phyloP scores from a whole-genome alignment of 495 filamentous ascomycete species.

The Annulohypoxylon nitens region DNA sequence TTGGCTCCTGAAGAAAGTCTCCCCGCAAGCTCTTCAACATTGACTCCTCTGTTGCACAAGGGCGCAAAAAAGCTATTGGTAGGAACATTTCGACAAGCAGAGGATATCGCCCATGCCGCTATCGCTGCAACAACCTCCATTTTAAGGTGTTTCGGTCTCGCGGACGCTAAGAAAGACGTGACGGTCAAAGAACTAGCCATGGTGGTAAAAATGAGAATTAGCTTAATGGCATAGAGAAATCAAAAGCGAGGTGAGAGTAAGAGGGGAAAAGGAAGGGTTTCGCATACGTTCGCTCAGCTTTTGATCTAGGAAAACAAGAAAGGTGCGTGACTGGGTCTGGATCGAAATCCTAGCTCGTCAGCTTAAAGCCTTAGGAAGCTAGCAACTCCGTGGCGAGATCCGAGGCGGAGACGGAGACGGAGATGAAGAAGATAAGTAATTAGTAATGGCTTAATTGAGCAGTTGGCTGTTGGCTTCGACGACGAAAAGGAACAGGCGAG shows the following conservation, averaged over 20 bases:
- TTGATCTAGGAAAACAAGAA: no score
- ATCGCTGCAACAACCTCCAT: conserved; percentile 29
- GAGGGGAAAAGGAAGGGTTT: no score
- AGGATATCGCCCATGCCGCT: conserved; percentile 27
- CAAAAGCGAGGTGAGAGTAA: no score
- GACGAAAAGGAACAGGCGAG: neutral
- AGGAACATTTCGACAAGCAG: conserved; percentile 16
- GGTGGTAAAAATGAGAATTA: neutral
- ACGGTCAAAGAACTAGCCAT: neutral
- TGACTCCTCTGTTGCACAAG: conserved; percentile 2
- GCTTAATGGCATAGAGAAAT: neutral
- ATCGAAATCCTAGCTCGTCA: no score
- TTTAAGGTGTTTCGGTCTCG: neutral
- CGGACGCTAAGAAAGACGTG: neutral
- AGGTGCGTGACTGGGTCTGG: no score
- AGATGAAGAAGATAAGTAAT: neutral
- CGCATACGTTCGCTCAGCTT: no score
- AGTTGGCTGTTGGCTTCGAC: neutral
- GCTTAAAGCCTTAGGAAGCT: neutral
- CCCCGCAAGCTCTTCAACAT: conserved; percentile 15
- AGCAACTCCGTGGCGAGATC: neutral
- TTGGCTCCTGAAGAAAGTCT: conserved; percentile 58
- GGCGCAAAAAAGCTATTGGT: neutral
- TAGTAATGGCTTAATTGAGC: neutral
- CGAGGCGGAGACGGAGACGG: neutral